Conservation (phyloP, 768 basidiomycete genomes). For the Russula lepida region DNA sequence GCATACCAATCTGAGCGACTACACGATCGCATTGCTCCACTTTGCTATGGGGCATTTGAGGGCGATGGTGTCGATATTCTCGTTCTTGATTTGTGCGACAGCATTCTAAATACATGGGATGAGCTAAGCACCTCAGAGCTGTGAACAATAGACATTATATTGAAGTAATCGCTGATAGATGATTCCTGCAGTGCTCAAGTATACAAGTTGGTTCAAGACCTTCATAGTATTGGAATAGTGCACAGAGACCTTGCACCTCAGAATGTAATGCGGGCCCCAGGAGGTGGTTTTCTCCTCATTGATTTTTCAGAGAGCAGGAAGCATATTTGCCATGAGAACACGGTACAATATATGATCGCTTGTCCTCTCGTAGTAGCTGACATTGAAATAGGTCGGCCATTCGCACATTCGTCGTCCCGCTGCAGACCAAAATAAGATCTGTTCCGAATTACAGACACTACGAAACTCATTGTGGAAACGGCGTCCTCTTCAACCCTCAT, state of each 20-base stretch:
- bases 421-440: too few relatives aligned
- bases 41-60: not conserved
- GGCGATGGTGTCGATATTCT: not conserved
- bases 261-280: not conserved
- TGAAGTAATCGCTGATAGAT: not conserved
- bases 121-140: not conserved
- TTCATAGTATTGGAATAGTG: not conserved
- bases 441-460: too few relatives aligned
- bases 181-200: not conserved
- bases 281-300: not conserved
- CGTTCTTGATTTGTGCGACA: not conserved
- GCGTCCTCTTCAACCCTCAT: too few relatives aligned
- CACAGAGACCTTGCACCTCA: not conserved
- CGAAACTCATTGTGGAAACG: too few relatives aligned
- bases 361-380: not conserved
- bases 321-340: not conserved
- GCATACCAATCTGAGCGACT: not conserved
- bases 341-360: not conserved
- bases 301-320: not conserved
- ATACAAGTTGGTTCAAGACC: not conserved
- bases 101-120: not conserved
- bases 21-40: not conserved
- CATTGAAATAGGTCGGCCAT: too few relatives aligned
- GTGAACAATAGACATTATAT: not conserved
- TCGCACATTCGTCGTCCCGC: too few relatives aligned